Evolutionary conservation across 352 stramenopile genomes (phyloP), one percentile per base, ranked within the genome.

Genomic region (Elongisporangium anandrum): DNA sequence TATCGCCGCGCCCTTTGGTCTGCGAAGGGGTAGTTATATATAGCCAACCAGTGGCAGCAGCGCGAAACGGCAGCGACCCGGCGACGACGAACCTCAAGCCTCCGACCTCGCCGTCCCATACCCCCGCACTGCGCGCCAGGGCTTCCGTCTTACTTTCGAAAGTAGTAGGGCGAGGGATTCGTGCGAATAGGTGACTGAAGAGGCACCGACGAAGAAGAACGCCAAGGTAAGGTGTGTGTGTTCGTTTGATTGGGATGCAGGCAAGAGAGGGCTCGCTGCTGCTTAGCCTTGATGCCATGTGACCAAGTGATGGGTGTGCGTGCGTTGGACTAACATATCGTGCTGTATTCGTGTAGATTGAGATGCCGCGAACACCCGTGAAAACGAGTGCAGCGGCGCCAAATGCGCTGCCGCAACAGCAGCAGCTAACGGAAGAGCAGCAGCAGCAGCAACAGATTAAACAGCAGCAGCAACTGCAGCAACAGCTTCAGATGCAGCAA

Each of bases 131-230:
- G 29, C 29, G 29, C 24, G 24, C 24, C 24, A 34, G 24, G 24
- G 24, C 29, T 41, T 15, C 29, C 29, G 29, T 41, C 29, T 49
- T 49, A 39, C 39, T 49, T 49, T 26, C 39, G 34, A 59, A 62
- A 74, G 65, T 56, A 73, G 61, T 68, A 74, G 61, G 65, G 68
- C 56, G 65, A 73, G 49, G 48, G 24, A 50, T 41, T 20, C 39
- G 49, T 19, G 70, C 61, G 73, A 69, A 52, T 82, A 82, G 73
- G 73, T 81, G 73, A 78, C 60, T 50, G 56, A 74, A 73, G 61
- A 59, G 72, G 50, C 72, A 76, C 73, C 72, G 50, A 69, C 66
- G 56, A 61, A 75, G 56, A 61, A 75, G 55, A 71, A 63, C 53
- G 60, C 60, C 49, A 69, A 64, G 38, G 58, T 45, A 58, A 64